phyloP scores from a whole-genome alignment of 345 rosid species.

The Kandelia obovata region DNA sequence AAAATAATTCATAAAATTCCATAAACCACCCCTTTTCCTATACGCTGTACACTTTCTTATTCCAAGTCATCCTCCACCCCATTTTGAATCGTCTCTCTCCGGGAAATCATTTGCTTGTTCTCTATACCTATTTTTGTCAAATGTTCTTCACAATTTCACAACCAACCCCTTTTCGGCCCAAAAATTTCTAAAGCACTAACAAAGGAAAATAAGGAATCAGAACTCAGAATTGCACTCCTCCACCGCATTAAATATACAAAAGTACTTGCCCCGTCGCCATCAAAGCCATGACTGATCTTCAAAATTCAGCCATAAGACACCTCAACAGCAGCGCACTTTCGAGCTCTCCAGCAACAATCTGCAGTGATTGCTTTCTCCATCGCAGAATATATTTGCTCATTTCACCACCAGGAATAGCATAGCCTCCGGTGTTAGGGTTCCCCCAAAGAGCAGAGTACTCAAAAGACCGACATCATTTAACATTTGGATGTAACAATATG shows the following conservation, averaged over 20 bases:
- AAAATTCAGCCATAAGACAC: conserved; percentile 40
- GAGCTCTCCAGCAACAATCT: conserved; percentile 14
- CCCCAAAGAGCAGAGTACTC: not conserved
- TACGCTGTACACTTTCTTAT: conserved; percentile 57
- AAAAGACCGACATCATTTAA: conserved; percentile 3
- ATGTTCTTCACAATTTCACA: conserved; percentile 37
- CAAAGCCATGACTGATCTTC: conserved; percentile 23
- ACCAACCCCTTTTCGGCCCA: conserved; percentile 20
- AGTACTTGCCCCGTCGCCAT: conserved; percentile 9
- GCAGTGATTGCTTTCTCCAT: conserved; percentile 1
- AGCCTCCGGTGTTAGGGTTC: not conserved
- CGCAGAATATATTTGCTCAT: conserved; percentile 11
- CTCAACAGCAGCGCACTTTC: conserved; percentile 1
- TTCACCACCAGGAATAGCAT: conserved; percentile 8
- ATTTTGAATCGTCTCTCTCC: conserved; percentile 36
- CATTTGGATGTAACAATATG: not conserved
- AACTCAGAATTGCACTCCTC: conserved; percentile 15
- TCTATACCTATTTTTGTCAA: conserved; percentile 27
- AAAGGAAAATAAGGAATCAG: conserved; percentile 10
- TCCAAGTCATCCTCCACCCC: conserved; percentile 27
- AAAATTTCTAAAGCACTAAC: conserved; percentile 20
- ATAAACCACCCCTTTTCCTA: conserved; percentile 35
- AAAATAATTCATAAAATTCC: conserved; percentile 18
- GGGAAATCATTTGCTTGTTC: conserved; percentile 41
- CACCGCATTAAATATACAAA: conserved; percentile 39